These are phyloP conservation scores for Hypomontagnella monticulosa DNA, from an alignment of 495 filamentous ascomycete species.

Conservation along the genomic window DNA sequence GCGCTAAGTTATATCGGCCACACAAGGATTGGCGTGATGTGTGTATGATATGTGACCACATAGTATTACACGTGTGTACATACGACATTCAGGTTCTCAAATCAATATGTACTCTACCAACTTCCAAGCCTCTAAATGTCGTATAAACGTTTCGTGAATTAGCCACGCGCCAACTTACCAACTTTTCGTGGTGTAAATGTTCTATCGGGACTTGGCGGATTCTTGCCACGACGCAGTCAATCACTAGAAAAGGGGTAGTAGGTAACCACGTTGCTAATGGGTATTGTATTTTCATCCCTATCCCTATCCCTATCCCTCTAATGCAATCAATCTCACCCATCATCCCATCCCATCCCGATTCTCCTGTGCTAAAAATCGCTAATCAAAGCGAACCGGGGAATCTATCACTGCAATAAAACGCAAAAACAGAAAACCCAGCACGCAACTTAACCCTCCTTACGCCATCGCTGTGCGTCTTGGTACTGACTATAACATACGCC, in stretches of 20 bases:
- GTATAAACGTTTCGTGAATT: neutral
- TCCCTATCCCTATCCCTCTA: no score
- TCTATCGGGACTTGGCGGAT: no score
- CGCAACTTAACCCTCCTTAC: conserved; percentile 16
- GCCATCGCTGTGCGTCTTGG: conserved; percentile 34
- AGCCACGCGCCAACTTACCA: neutral
- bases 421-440: neutral
- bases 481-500: conserved; percentile 3
- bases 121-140: neutral
- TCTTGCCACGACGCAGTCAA: no score
- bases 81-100: conserved; percentile 7
- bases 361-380: no score
- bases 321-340: neutral
- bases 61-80: conserved; percentile 25
- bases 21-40: neutral
- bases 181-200: neutral
- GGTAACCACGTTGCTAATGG: neutral
- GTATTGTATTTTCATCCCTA: no score
- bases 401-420: conserved; percentile 21
- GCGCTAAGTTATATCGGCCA: neutral
- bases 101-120: conserved; percentile 8
- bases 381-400: conserved; percentile 7
- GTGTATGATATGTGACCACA: conserved; percentile 33
- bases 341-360: neutral
- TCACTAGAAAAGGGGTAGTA: no score